These are phyloP conservation scores for Kodamaea neixiangensis DNA, from an alignment of 805 yeast species.

Conservation along the genomic window DNA sequence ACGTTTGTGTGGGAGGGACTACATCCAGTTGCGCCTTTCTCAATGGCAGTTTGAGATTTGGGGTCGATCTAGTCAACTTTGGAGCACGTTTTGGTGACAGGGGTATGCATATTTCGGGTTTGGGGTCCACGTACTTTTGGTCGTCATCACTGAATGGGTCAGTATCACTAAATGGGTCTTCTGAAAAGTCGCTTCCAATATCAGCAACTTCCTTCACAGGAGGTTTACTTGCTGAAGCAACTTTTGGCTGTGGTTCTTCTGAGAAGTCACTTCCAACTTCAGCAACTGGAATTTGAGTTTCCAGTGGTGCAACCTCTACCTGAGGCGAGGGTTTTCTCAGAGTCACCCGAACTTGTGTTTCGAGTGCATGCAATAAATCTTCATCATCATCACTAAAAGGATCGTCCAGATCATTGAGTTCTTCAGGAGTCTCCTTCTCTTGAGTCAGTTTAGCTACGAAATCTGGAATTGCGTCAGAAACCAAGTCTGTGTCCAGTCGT, in stretches of 20 bases:
- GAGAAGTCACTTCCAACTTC: not conserved
- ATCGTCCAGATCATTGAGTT: not conserved
- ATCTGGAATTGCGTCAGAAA: not conserved
- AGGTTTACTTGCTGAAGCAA: no score
- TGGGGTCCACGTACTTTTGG: slow-evolving; percentile 2
- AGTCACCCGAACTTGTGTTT: not conserved
- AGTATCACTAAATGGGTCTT: slow-evolving; percentile 25
- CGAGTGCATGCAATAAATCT: not conserved
- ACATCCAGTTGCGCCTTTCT: not conserved
- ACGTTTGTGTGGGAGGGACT: not conserved
- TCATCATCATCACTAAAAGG: slow-evolving; percentile 5
- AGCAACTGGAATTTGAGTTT: not conserved
- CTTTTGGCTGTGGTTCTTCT: no score
- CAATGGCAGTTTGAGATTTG: not conserved
- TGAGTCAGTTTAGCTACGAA: not conserved
- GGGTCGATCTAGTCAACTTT: not conserved
- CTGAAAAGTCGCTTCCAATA: slow-evolving; percentile 13
- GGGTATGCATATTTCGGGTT: not conserved
- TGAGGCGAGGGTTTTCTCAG: not conserved
- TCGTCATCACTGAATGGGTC: slow-evolving; percentile 17
- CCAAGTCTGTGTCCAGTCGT: not conserved
- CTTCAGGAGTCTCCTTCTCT: not conserved
- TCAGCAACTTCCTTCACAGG: not conserved
- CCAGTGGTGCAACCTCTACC: no score
- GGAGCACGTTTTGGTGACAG: not conserved